phyloP scores from a whole-genome alignment of 2,329 filamentous ascomycete genomes.

The Fusarium sp. region DNA sequence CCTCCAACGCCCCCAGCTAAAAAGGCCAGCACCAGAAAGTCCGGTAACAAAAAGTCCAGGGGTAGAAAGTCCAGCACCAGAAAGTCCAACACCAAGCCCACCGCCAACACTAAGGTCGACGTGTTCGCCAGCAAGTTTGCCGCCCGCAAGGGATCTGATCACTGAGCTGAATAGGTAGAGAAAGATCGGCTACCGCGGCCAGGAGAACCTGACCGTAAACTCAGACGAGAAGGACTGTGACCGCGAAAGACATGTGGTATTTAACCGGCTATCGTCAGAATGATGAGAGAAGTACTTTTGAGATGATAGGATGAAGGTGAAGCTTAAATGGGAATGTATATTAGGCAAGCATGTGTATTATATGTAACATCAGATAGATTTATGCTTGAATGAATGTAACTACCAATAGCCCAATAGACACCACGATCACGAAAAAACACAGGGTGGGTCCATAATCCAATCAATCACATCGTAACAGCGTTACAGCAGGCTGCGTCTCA shows the following conservation, averaged over 20 bases:
- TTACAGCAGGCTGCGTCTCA: no score
- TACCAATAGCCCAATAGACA: background rate
- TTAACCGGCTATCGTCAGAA: background rate
- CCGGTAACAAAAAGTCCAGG: no score
- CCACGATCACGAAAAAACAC: background rate
- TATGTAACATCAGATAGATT: conserved; percentile 26
- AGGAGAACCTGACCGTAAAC: no score
- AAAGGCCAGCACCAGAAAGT: no score
- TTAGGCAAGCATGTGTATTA: conserved; percentile 16
- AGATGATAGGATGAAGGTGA: background rate
- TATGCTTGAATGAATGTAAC: background rate
- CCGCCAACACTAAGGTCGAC: background rate
- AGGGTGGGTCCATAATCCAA: no score
- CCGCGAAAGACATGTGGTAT: no score
- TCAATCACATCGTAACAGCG: no score
- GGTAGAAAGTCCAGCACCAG: no score
- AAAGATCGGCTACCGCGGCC: no score
- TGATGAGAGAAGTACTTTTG: background rate
- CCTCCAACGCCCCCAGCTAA: no score
- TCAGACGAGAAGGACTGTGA: no score
- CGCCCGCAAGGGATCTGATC: background rate
- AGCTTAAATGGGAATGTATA: conserved; percentile 16
- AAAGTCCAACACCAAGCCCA: background rate
- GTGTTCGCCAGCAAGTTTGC: background rate
- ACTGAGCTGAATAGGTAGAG: no score